Evolutionary conservation across 2,329 filamentous ascomycete genomes (phyloP).

Genomic region (Bertia moriformis): DNA sequence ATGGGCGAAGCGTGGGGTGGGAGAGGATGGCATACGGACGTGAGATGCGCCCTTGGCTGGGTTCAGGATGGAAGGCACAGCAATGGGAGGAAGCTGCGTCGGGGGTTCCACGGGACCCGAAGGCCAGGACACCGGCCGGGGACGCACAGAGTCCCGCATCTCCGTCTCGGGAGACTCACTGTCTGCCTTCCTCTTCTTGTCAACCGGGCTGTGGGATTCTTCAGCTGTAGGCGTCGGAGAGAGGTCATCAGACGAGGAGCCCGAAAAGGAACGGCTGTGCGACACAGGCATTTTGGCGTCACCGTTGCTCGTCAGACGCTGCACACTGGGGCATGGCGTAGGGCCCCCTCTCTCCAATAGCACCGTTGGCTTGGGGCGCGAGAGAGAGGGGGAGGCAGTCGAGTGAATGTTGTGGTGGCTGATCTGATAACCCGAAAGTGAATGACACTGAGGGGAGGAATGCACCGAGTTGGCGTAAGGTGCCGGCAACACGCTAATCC

Average conservation of each 20-base stretch:
- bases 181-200: not conserved
- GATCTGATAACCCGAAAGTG: not conserved
- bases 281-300: not conserved
- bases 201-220: not conserved
- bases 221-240: no score
- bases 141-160: constrained; percentile 10
- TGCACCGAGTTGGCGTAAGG: not conserved
- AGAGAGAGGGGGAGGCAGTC: constrained; percentile 1
- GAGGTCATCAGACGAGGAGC: not conserved
- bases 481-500: not conserved
- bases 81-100: constrained; percentile 16
- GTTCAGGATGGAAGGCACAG: constrained; percentile 23
- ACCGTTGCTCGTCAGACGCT: not conserved
- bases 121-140: constrained; percentile 17
- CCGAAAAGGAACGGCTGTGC: not conserved
- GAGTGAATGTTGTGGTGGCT: not conserved
- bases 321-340: not conserved
- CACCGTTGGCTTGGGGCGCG: not conserved
- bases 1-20: not conserved
- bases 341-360: not conserved
- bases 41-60: constrained; percentile 12
- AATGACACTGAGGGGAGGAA: not conserved
- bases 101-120: constrained; percentile 17
- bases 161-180: not conserved
- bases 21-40: constrained; percentile 1